Base-by-base conservation (phyloP, 192 early-diverging fungal species). In the Rhizophlyctis rosea region DNA sequence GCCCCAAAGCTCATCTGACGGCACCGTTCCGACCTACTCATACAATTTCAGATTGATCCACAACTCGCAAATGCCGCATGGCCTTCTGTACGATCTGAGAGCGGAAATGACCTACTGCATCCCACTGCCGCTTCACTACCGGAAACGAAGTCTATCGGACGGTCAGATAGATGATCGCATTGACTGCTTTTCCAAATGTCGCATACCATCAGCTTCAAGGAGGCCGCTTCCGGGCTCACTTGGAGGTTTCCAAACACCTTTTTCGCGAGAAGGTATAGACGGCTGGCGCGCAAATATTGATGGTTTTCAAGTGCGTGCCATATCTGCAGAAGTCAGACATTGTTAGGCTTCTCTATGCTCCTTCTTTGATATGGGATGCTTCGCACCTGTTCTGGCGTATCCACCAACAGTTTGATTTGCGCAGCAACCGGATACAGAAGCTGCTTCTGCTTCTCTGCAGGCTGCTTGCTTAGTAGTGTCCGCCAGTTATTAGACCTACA, bases 371-470 rank as follows among this genome's bases (percentile, higher is more conserved):
- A n/a, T 33, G 16, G 54, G 3, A 67, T 30, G 1, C 31, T 13
- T 16, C 59, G 29, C 74, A 91, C 90, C 79, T 92, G 91, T 59
- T 94, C 91, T 11, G 91, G 91, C 18, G 90, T 91, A 70, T 91
- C 88, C 4, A 90, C 90, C 30, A 94, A 57, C 4, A 93, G 69
- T 57, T 91, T 92, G 50, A 94, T 88, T 60, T 91, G 83, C 1
- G 90, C 88, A 18, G 91, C 90, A 29, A 86, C 77, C 0, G 81
- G 69, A 57, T 91, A 92, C 5, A 91, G 30, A 5, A 74, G 61
- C 48, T 66, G 59, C 59, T 84, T 81, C 61, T 73, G 77, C 14
- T 80, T 77, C 69, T 87, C 86, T 82, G 48, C 3, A 30, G 30
- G 13, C n/a, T n/a, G n/a, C n/a, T n/a, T n/a, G n/a, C n/a, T 18